Base-by-base conservation (phyloP, 805 yeast genomes). In the Spathaspora gorwiae region DNA sequence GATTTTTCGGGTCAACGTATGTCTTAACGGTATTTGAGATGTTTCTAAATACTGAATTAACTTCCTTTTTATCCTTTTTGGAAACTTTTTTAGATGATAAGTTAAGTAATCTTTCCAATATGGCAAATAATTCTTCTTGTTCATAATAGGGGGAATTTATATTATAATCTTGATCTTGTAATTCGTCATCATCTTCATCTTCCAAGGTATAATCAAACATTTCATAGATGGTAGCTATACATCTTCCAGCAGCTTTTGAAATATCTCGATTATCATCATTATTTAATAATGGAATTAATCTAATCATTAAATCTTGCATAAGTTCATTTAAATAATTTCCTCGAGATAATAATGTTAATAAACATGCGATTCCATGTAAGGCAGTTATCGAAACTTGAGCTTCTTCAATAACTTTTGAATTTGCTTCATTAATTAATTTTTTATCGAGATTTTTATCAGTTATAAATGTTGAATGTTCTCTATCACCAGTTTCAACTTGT, bases 11-110 rank as follows among this genome's bases (percentile, higher is more conserved):
- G 54, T 54, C 70, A 45, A 66, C 60, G 50, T 72, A 75, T 13
- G 56, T 55, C 42, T 67, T 69, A 9, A 82, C 64, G 0, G 84
- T 79, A 33, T 62, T 62, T 35, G 74, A 59, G 14, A 81, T 79
- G 47, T 83, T 84, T 55, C 82, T 70, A 59, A 82, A 80, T 1
- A 83, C 69, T 1, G 87, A 76, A 49, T 79, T 78, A 26, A 79
- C 68, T 34, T 76, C 80, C 47, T 75, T 76, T 57, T 80, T 83
- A 49, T 81, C 87, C 55, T 78, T 80, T 52, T 84, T 84, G 26
- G 83, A 76, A 3, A 81, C 57, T 43, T 72, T 78, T 47, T 81
- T 81, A 5, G 82, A 68, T 0, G 85, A 77, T 19, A 77, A 73
- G 37, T 71, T 74, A 1, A 78, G 64, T 37, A 82, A 64, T 32